Percentiles rank a stretch among this genome's conserved stretches.
phyloP scores from a whole-genome alignment of 768 basidiomycete species.

The Clavaria fumosa region DNA sequence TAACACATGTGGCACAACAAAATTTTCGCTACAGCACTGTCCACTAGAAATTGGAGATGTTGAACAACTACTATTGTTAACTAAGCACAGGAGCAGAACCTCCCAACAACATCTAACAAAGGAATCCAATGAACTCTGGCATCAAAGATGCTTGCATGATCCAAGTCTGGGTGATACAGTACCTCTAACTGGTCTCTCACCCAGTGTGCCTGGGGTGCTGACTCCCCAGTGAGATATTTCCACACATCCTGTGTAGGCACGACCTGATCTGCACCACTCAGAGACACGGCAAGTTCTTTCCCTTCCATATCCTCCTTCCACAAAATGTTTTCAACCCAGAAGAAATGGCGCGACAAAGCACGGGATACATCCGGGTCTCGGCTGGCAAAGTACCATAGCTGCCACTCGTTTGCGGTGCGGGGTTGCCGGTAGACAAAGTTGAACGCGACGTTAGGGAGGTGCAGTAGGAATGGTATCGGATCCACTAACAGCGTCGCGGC shows the following conservation, averaged over 20 bases:
- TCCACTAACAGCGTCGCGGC: conserved; percentile 38
- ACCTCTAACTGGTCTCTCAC: conserved; percentile 19
- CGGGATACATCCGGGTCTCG: conserved; percentile 48
- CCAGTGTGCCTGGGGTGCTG: conserved; percentile 13
- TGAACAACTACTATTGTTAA: too few species aligned
- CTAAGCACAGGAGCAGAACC: too few species aligned
- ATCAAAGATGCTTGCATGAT: conserved; percentile 29
- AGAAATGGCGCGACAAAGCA: conserved; percentile 43
- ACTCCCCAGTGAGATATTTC: conserved; percentile 21
- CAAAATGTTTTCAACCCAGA: conserved; percentile 47
- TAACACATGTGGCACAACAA: too few species aligned
- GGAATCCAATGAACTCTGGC: conserved; percentile 15
- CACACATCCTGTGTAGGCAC: conserved; percentile 23
- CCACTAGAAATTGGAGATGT: too few species aligned
- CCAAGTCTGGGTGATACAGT: conserved; percentile 22
- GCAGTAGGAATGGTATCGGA: conserved; percentile 50
- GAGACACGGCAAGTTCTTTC: conserved; percentile 20
- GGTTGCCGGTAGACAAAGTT: conserved; percentile 54
- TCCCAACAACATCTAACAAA: conserved; percentile 18
- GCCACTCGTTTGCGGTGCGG: conserved; percentile 31
- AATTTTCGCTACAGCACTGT: too few species aligned
- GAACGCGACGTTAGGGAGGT: conserved; percentile 44
- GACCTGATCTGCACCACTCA: conserved; percentile 27
- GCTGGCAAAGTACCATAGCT: conserved; percentile 53
- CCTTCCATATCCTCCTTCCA: conserved; percentile 40